Base-by-base conservation (phyloP, 495 filamentous ascomycete species). In the Penicillium coprophilum region DNA sequence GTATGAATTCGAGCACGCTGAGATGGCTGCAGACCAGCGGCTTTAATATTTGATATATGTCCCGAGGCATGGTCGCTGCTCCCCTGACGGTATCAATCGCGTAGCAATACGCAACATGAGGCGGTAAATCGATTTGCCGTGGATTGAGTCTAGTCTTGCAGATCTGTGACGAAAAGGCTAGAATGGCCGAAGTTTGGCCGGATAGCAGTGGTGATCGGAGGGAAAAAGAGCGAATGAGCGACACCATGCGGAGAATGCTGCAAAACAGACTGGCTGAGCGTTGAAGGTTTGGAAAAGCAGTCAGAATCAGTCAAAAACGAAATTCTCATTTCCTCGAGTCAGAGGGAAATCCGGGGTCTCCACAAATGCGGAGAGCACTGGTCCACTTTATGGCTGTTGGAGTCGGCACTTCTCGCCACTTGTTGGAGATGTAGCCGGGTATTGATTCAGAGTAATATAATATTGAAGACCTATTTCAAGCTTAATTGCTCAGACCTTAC, bases 321-420 rank as follows among this genome's bases (percentile, higher is more conserved):
- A 44, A 21, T 45, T 45, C 11, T 13, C 10, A 43, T 23, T 17
- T 38, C 34, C 34, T 38, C 40, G 19, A 43, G 19, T 43, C 23
- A n/a, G 13, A 21, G 48, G 47, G 47, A 28, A 50, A 50, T 39
- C 48, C 30, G 21, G 48, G 48, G 32, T 50, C 48, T 20, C 48
- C 48, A 50, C 48, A 39, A 50, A 20, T 27, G 48, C 20, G 48
- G 48, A 24, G 48, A 36, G 13, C 2, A 10, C 47, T 15, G 12
- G 6, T 19, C n/a, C 34, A 38, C 34, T 17, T 17, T 6, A 38
- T 17, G 48, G 48, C 48, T 50, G 11, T 50, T 38, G 48, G 17
- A 38, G 7, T 50, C 32, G 48, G 48, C 48, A 50, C 12, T 50
- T 50, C 21, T 4, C 6, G 19, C n/a, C 17, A 9, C n/a, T 8